These are phyloP conservation scores for Talaromyces piceae DNA, from an alignment of 2,329 filamentous ascomycete genomes.

Conservation along the genomic window DNA sequence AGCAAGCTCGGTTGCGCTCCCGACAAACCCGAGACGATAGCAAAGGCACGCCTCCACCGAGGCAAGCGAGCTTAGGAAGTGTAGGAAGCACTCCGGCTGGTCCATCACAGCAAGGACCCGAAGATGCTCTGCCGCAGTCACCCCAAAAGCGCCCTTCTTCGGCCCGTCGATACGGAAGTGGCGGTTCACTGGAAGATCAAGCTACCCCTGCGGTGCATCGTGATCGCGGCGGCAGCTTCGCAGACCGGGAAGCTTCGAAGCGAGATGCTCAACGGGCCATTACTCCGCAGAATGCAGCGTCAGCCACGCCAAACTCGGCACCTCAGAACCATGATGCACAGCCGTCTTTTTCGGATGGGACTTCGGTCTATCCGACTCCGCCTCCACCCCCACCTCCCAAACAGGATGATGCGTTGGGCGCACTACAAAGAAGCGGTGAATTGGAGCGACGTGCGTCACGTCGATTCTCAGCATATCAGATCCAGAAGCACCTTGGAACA, in stretches of 20 bases:
- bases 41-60: constrained; percentile 26
- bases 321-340: constrained; percentile 71
- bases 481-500: constrained; percentile 82
- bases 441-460: constrained; percentile 86
- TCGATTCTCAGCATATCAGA: constrained; percentile 93
- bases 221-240: constrained; percentile 24
- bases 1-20: constrained; percentile 77
- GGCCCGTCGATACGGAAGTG: constrained; percentile 31
- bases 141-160: constrained; percentile 26
- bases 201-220: constrained; percentile 17
- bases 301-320: constrained; percentile 55
- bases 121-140: constrained; percentile 25
- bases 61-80: constrained; percentile 43
- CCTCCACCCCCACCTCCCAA: constrained; percentile 75
- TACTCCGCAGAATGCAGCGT: constrained; percentile 15
- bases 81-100: constrained; percentile 33
- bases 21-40: constrained; percentile 46
- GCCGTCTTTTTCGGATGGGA: constrained; percentile 58
- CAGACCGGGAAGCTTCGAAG: constrained; percentile 33
- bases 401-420: constrained; percentile 82
- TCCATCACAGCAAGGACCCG: constrained; percentile 37
- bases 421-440: constrained; percentile 84
- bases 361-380: constrained; percentile 52
- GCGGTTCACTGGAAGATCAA: constrained; percentile 31
- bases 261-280: constrained; percentile 32